A percentile compares a stretch with the other conserved stretches of the same genome.
Evolutionary conservation across 805 yeast genomes (phyloP).

Genomic region (Starmerella khaoyaiensis): DNA sequence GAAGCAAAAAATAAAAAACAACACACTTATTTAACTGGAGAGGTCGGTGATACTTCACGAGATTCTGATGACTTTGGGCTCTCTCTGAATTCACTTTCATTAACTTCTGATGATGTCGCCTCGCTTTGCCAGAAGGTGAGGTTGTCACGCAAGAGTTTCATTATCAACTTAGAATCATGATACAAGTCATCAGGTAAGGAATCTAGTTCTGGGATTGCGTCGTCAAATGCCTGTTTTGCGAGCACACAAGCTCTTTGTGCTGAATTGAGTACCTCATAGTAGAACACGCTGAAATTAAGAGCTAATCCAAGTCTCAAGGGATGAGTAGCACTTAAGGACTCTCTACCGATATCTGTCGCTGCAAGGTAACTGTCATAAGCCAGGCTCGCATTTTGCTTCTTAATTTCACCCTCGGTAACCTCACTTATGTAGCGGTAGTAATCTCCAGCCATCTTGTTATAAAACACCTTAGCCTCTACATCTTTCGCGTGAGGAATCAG

Average conservation of each 20-base stretch:
- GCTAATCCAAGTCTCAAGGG: conserved; percentile 98
- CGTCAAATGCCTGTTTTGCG: conserved; percentile 98
- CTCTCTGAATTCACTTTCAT: neutral
- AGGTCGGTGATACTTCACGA: too few relatives aligned
- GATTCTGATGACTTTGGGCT: neutral
- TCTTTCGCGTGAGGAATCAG: conserved; percentile 88
- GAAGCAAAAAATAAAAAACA: too few relatives aligned
- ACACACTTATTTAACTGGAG: too few relatives aligned
- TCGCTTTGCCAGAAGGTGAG: conserved; percentile 96
- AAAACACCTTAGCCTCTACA: conserved; percentile 96
- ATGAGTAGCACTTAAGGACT: conserved; percentile 95
- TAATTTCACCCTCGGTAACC: conserved; percentile 81
- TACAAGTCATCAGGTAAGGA: conserved; percentile 95
- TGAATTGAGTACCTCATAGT: conserved; percentile 94
- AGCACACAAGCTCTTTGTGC: conserved; percentile 98
- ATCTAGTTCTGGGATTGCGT: conserved; percentile 97
- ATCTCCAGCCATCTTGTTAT: conserved; percentile 99
- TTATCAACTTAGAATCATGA: conserved; percentile 95
- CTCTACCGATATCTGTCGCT: conserved; percentile 93
- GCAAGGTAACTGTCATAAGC: conserved; percentile 90
- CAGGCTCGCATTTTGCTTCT: conserved; percentile 82
- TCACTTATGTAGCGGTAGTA: conserved; percentile 98
- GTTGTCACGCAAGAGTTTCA: conserved; percentile 98
- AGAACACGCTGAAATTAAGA: conserved; percentile 92
- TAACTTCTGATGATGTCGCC: conserved; percentile 1